Evolutionary conservation across 176 grass and related monocot species (phyloP).

Genomic region (Zoysia japonica): DNA sequence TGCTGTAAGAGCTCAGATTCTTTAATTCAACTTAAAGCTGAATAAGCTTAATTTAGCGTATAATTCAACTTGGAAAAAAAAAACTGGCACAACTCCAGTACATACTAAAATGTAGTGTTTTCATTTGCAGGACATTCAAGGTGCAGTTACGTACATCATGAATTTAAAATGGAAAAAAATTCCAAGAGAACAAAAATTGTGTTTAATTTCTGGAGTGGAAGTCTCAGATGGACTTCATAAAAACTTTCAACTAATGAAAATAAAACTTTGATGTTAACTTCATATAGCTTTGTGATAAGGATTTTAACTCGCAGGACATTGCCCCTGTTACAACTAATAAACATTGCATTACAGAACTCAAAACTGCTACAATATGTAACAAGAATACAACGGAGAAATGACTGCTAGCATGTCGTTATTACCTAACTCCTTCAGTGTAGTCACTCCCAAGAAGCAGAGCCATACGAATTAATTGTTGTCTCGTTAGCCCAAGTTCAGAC

Average conservation of each 20-base stretch:
- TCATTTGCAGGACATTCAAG: background rate
- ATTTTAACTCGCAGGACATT: slow-evolving; percentile 15
- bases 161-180: background rate
- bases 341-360: background rate
- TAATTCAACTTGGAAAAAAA: background rate
- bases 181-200: background rate
- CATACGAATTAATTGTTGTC: slow-evolving; percentile 88
- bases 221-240: slow-evolving; percentile 20
- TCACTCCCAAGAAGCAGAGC: slow-evolving; percentile 95
- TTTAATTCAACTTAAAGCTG: slow-evolving; percentile 8
- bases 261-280: slow-evolving; percentile 26
- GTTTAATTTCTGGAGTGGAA: slow-evolving; percentile 16
- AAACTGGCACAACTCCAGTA: background rate
- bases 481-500: slow-evolving; percentile 82
- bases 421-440: slow-evolving; percentile 97
- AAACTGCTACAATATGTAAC: slow-evolving; percentile 8
- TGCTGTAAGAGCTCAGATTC: background rate
- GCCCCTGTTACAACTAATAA: background rate
- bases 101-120: slow-evolving; percentile 21
- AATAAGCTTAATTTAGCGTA: slow-evolving; percentile 3
- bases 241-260: slow-evolving; percentile 19
- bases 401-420: slow-evolving; percentile 31
- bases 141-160: background rate
- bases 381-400: slow-evolving; percentile 21
- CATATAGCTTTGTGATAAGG: slow-evolving; percentile 5